Evolutionary conservation across 768 basidiomycete species (phyloP), one percentile per base, ranked within the genome.

Genomic region (Myochromella boudieri): DNA sequence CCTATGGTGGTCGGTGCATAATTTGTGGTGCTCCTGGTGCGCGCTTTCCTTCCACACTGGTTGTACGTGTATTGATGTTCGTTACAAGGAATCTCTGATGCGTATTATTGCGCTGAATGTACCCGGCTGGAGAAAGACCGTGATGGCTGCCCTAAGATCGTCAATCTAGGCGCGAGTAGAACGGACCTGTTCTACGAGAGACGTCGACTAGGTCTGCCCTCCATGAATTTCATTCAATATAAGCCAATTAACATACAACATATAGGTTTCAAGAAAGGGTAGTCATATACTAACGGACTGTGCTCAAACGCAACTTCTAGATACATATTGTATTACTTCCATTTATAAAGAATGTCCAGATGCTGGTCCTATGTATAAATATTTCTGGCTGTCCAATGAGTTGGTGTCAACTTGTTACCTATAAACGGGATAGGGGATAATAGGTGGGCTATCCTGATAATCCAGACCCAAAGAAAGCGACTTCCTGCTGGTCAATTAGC

Each of bases 51-150:
- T 26, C 36, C 3, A 24, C 12, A 39, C 34, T 36, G 11, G 17
- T 31, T 6, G 25, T 50, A 22, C 14, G 26, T 3, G 42, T 25
- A 7, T 37, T 22, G 33, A 18, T 29, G 20, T 51, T 42, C 17
- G 25, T 36, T 36, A 3, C 28, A 95, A n/a, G 95, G 95, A 60
- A 97, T 99, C 41, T 97, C 95, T 20, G 97, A 99, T 64, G 97
- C 97, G 3, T 98, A 98, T 68, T 99, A 99, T 60, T 99, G 97
- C 54, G 95, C 95, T 1, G 94, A 95, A 70, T 97, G 92, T 60
- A 93, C 90, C n/a, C 76, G 95, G 40, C 71, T 98, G 40, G 97
- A 99, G 65, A 98, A 98, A 62, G 95, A 97, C 59, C 76, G 97
- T 27, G 97, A 99, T 66, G 97, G 97, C 1, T 99, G 97, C 72